A percentile compares a stretch with the other conserved stretches of the same genome.
phyloP scores from a whole-genome alignment of 345 rosid genomes.

The Kernera saxatilis region DNA sequence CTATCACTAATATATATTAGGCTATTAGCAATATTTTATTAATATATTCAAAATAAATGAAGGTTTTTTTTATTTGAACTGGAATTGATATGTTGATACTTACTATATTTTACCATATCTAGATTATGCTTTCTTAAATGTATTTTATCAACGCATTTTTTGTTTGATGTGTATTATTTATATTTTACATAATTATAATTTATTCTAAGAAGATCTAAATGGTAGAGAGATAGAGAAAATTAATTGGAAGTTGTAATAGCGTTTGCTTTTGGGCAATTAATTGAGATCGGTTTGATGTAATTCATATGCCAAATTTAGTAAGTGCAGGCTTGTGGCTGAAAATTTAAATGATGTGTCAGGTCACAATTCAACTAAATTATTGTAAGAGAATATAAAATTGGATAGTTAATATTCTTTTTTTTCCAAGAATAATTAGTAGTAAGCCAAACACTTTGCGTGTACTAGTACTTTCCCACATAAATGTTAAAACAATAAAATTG shows the following conservation, averaged over 20 bases:
- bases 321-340: slow-evolving; percentile 24
- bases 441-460: neutral
- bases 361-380: neutral
- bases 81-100: neutral
- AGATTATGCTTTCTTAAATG: neutral
- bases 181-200: neutral
- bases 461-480: neutral
- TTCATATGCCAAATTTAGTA: slow-evolving; percentile 24
- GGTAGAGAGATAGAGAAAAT: neutral
- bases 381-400: neutral
- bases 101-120: neutral
- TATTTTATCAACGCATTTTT: neutral
- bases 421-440: neutral
- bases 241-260: neutral
- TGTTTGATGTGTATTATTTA: neutral
- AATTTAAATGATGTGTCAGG: slow-evolving; percentile 21
- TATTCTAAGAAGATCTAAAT: neutral
- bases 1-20: neutral
- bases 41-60: neutral
- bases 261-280: slow-evolving; percentile 6
- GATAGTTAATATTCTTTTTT: neutral
- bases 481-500: neutral
- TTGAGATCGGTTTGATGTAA: slow-evolving; percentile 7
- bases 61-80: neutral
- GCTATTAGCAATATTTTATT: neutral